Evolutionary conservation across 2,329 filamentous ascomycete genomes (phyloP), one percentile per base, ranked within the genome.

Genomic region (Elsinoe necatrix): DNA sequence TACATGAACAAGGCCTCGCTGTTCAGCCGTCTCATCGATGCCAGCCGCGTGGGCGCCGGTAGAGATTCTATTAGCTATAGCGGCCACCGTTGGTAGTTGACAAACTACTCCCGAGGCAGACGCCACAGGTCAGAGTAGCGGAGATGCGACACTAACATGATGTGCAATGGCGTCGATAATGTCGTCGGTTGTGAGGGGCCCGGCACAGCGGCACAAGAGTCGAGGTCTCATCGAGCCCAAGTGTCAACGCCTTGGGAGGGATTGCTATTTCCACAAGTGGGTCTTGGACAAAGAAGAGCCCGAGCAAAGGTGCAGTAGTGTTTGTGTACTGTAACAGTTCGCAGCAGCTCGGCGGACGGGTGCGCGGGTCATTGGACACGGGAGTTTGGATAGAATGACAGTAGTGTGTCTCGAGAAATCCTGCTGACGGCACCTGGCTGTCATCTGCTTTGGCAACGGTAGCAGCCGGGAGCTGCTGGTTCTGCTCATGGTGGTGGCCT

Each of bases 301-400:
- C 48, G 48, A 52, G 31, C 31, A n/a, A 16, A 12, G 27, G 12
- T 52, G 48, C 48, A 52, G 16, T 52, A 52, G 48, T 34, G 31
- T 52, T 52, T n/a, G n/a, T n/a, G n/a, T n/a, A n/a, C 31, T 52
- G 48, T 37, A 8, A 52, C 48, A 52, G 48, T 35, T 52, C 48
- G 48, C 48, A 52, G 48, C 29, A 23, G 48, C 48, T 52, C 48
- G 48, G 48, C 20, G 48, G 29, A 39, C 25, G 18, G 31, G 20
- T 39, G 18, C 16, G 31, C 34, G 29, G 48, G 48, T 37, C 11
- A 39, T 34, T 25, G 29, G 29, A 52, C 23, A 34, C 41, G 41
- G 41, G 23, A 25, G 20, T 45, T 21, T 20, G 18, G 34, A 37
- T 37, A 37, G 34, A 37, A 37, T 37, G 34, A 37, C 34, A 37